Evolutionary conservation across 768 basidiomycete species (phyloP).

Genomic region (Leccinum olivaceopallidum): DNA sequence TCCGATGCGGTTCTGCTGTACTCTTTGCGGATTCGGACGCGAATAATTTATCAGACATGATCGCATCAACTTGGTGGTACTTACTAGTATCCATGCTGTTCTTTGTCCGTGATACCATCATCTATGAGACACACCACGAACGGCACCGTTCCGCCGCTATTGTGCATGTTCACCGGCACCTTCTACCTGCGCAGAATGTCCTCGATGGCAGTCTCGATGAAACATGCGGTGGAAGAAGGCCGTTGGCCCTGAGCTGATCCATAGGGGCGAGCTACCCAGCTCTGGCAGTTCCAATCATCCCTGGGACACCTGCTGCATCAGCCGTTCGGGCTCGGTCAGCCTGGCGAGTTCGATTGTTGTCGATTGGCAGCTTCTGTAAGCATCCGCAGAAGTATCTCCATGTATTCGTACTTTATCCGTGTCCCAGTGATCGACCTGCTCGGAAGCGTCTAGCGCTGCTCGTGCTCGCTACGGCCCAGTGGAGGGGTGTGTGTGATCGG

Average conservation of each 20-base stretch:
- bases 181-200: conserved; percentile 27
- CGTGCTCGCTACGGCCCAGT: conserved; percentile 20
- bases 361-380: conserved; percentile 31
- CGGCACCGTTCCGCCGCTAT: background rate
- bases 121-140: background rate
- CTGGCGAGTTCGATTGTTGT: conserved; percentile 18
- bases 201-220: conserved; percentile 13
- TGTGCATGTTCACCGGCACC: conserved; percentile 5
- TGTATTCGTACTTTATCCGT: conserved; percentile 29
- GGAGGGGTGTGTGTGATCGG: conserved; percentile 20
- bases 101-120: background rate
- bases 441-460: conserved; percentile 24
- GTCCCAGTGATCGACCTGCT: conserved; percentile 31
- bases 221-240: conserved; percentile 18
- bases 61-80: background rate
- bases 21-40: background rate
- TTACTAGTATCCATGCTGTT: background rate
- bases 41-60: conserved; percentile 5
- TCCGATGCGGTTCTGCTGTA: background rate
- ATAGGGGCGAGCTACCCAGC: conserved; percentile 28
- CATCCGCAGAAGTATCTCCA: conserved; percentile 30
- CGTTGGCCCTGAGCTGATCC: conserved; percentile 23
- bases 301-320: conserved; percentile 27
- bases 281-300: conserved; percentile 36
- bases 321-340: conserved; percentile 13